These are phyloP conservation scores for Pichia membranifaciens DNA, from an alignment of 805 yeast species.

Conservation along the genomic window DNA sequence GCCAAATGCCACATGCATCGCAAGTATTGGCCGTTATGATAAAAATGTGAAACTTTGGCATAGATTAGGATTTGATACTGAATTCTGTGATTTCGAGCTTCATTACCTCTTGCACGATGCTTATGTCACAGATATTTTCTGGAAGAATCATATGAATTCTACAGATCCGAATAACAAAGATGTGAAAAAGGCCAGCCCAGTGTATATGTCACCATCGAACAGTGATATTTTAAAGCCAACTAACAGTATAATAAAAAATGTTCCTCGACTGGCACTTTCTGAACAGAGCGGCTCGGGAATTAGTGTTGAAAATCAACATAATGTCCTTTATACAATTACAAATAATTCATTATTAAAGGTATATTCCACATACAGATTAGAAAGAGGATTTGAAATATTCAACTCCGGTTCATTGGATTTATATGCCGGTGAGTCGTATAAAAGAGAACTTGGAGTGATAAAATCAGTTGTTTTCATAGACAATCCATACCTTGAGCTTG, in stretches of 20 bases:
- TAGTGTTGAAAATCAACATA: constrained; percentile 24
- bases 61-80: constrained; percentile 61
- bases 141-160: constrained; percentile 36
- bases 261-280: constrained; percentile 8
- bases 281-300: constrained; percentile 7
- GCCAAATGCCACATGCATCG: constrained; percentile 61
- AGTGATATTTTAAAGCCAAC: constrained; percentile 23
- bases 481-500: constrained; percentile 29
- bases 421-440: constrained; percentile 14
- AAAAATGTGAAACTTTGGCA: constrained; percentile 72
- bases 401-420: constrained; percentile 48
- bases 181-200: background rate
- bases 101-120: constrained; percentile 61
- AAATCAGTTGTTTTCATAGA: constrained; percentile 34
- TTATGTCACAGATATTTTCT: constrained; percentile 49
- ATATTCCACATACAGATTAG: constrained; percentile 63
- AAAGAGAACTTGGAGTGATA: constrained; percentile 12
- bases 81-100: constrained; percentile 60
- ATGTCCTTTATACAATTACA: constrained; percentile 60
- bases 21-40: constrained; percentile 59
- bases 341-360: constrained; percentile 54
- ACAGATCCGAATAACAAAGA: constrained; percentile 9
- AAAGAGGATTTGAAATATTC: constrained; percentile 50
- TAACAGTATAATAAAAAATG: constrained; percentile 26
- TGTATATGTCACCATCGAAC: constrained; percentile 11